Evolutionary conservation across 768 basidiomycete species (phyloP), one percentile per base, ranked within the genome.

Genomic region (Boletus sensibilis): DNA sequence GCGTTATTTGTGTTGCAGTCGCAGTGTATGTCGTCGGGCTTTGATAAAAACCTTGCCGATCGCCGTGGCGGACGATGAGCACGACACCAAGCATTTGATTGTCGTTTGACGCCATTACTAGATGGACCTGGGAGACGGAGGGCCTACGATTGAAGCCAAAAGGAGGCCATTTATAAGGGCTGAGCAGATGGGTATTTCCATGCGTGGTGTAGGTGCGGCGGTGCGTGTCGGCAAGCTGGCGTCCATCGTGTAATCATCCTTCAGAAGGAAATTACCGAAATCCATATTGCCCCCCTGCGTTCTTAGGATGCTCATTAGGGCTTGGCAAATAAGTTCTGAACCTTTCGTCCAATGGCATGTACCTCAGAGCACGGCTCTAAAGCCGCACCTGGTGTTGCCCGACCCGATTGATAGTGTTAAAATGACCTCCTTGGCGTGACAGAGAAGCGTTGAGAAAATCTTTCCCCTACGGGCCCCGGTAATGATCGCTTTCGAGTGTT

Each of bases 41-140:
- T 67, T 88, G 87, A 68, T 86, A 88, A 64, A 88, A 88, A 0
- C 84, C 85, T 69, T 73, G 71, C 38, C 84, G 81, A 64, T 86
- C 85, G 13, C 84, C 84, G 60, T 86, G 85, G 52, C 85, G 78
- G 34, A 78, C 66, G 49, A 86, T 67, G 39, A 86, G 65, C n/a
- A 86, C 78, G 23, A 80, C 82, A 41, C 85, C 84, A 8, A 86
- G 69, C 27, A 85, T 61, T 53, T 73, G 67, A 54, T 70, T 62
- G 49, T 64, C 50, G 38, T 23, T 41, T 4, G 67, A 58, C 13
- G 57, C 21, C 66, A 67, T 67, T 50, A 14, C 45, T 41, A 2
- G 41, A 44, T n/a, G 12, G 8, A 47, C 12, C n/a, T 40, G 41
- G 10, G 38, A 45, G 41, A 43, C 3, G 40, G 34, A 51, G 35